Evolutionary conservation across 2,329 filamentous ascomycete genomes (phyloP), one percentile per base, ranked within the genome.

Genomic region (Metarhizium rileyi): DNA sequence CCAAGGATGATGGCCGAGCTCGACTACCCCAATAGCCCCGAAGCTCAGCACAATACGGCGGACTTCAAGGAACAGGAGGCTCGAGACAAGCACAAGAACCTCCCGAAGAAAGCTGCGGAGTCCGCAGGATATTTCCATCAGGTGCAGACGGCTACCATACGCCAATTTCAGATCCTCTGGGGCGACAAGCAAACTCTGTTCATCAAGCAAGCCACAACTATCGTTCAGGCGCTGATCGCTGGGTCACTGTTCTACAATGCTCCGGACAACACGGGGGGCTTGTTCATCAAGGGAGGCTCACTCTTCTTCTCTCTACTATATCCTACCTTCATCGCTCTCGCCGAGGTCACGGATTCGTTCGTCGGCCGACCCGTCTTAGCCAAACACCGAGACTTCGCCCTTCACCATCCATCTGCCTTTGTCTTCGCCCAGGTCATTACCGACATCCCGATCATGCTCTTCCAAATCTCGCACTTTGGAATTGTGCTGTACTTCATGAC

Each of bases 181-280:
- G 81, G 81, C 38, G 81, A 86, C 62, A 83, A 81, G 56, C 70
- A 75, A 0, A 81, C 79, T 0, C 78, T 85, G 35, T 55, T 81
- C 53, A 80, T 84, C 64, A 83, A 82, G 59, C 80, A 84, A 55
- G 63, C 70, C 5, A 72, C 75, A 0, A 81, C 76, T 2, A 58
- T 85, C 6, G 57, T 72, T 0, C 78, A 84, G 57, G 80, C 82
- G 0, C 63, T 87, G 4, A 77, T 86, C 50, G 71, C 75, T 2
- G 83, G 82, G 6, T 85, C 81, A 0, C 70, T 86, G 4, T 87
- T 87, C 65, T 87, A 86, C 64, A 73, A 81, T 49, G 76, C 81
- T 0, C 74, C 81, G 0, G 52, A 67, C 25, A 79, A 74, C 46
- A 78, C 80, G 0, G 70, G 65, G 1, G 83, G 83, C 7, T 64